Conservation (phyloP, 2,329 filamentous ascomycete genomes). For the Nemania sp. region DNA sequence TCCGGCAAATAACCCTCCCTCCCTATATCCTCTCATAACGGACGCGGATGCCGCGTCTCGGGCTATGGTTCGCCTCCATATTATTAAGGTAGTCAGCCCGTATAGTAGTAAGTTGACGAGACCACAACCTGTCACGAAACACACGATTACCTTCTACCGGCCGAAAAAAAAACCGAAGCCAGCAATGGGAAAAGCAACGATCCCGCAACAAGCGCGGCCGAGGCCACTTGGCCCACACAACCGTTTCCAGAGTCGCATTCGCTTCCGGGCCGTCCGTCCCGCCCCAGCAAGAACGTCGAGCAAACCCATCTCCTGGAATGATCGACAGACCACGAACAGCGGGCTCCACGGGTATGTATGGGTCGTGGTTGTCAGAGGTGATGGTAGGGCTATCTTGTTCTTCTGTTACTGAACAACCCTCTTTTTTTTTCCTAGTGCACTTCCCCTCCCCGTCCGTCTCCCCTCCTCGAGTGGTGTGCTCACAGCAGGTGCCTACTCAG, state of each 20-base stretch:
- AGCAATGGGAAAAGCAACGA: constrained; percentile 21
- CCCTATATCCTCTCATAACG: not conserved
- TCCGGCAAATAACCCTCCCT: constrained; percentile 7
- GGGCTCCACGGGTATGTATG: constrained; percentile 26
- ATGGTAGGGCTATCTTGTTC: no score
- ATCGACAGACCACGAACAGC: constrained; percentile 21
- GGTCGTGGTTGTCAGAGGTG: constrained; percentile 6
- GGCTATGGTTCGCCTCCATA: constrained; percentile 9
- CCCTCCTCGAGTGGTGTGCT: no score
- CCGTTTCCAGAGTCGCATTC: constrained; percentile 26
- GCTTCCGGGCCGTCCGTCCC: constrained; percentile 30
- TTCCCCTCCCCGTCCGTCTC: no score
- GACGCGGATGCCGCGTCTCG: constrained; percentile 11
- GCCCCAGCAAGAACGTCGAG: constrained; percentile 20
- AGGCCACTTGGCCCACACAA: constrained; percentile 21
- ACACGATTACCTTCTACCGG: constrained; percentile 6
- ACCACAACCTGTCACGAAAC: constrained; percentile 8
- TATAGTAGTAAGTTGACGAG: not conserved
- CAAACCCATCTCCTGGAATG: constrained; percentile 15
- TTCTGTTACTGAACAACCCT: no score
- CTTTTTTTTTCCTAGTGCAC: no score
- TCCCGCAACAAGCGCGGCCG: constrained; percentile 27
- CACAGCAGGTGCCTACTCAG: no score
- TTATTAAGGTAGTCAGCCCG: constrained; percentile 5
- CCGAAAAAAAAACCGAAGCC: not conserved